Evolutionary conservation across 2,329 filamentous ascomycete genomes (phyloP), one percentile per base, ranked within the genome.

Genomic region (Botrytis cinerea): DNA sequence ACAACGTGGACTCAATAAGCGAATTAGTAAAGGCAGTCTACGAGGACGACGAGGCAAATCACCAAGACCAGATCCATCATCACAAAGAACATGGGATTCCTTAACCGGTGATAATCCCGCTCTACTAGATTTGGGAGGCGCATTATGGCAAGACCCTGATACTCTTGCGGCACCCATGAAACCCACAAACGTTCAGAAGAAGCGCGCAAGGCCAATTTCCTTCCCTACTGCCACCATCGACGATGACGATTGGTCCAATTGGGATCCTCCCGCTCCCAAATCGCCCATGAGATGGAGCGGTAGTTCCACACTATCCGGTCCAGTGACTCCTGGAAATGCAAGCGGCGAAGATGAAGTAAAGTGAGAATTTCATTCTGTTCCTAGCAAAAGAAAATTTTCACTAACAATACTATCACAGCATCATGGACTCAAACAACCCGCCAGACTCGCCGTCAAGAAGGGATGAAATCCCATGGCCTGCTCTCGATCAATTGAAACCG

Each of bases 211-310:
- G 54, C 73, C 77, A 18, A 45, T 78, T 32, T 78, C 79, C 43
- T 67, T 78, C 8, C 75, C 79, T 16, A 76, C 79, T 16, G 73
- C 75, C 9, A 71, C 78, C 16, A 77, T 90, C 75, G 89, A 80
- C 77, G 87, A 80, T 78, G 87, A 86, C 76, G 89, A 90, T 80
- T 91, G 89, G 89, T 85, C 87, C 12, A 90, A 87, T 80, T 91
- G 90, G 89, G 89, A 91, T 74, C 85, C 84, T 28, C 85, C 86
- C 60, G 84, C 83, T 48, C 87, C 88, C 3, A 84, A 83, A 80
- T 87, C 87, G 25, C 85, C 88, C 7, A 45, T 63, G 25, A 85
- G 89, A 75, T 91, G 89, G 89, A 91, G 89, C 80, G 89, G 88
- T 61, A 90, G 79, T 72, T 80, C 63, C 16, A 70, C 45, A 6